A percentile compares a stretch with the other conserved stretches of the same genome.
These are phyloP conservation scores for Solanum hybrid DNA, from an alignment of 305 asterid species.

Conservation along the genomic window DNA sequence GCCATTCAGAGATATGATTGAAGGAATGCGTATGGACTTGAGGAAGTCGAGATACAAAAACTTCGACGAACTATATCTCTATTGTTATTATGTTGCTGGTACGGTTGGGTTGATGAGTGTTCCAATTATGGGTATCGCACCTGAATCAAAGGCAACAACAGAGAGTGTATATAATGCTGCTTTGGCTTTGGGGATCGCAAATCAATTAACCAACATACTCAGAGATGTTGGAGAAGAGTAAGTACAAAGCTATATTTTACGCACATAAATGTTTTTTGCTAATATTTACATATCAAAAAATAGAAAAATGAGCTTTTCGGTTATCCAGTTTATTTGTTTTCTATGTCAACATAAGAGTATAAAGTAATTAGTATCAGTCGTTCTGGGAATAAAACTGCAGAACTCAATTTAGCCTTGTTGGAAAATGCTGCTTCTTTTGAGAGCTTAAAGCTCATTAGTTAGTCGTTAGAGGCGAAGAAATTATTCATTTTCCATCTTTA, in stretches of 20 bases:
- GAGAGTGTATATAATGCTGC: slow-evolving; percentile 84
- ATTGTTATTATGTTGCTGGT: slow-evolving; percentile 92
- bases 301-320: not conserved
- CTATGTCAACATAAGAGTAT: not conserved
- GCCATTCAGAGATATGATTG: slow-evolving; percentile 98
- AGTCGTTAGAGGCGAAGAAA: not conserved
- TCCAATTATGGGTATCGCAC: slow-evolving; percentile 91
- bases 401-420: not conserved
- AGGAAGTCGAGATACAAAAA: slow-evolving; percentile 72
- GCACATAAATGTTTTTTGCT: not conserved
- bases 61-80: slow-evolving; percentile 83
- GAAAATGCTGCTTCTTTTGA: not conserved
- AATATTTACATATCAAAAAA: not conserved
- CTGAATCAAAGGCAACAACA: slow-evolving; percentile 73
- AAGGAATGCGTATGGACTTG: slow-evolving; percentile 95
- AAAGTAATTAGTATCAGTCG: not conserved
- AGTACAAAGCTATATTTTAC: slow-evolving; percentile 12
- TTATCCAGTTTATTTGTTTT: not conserved
- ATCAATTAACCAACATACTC: slow-evolving; percentile 86
- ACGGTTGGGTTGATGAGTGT: slow-evolving; percentile 97
- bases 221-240: slow-evolving; percentile 99
- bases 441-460: not conserved
- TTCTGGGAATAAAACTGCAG: not conserved
- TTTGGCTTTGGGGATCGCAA: slow-evolving; percentile 74
- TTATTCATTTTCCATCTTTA: not conserved